Conservation (phyloP, 257 asterid species). For the Nicotiana obtusifolia region DNA sequence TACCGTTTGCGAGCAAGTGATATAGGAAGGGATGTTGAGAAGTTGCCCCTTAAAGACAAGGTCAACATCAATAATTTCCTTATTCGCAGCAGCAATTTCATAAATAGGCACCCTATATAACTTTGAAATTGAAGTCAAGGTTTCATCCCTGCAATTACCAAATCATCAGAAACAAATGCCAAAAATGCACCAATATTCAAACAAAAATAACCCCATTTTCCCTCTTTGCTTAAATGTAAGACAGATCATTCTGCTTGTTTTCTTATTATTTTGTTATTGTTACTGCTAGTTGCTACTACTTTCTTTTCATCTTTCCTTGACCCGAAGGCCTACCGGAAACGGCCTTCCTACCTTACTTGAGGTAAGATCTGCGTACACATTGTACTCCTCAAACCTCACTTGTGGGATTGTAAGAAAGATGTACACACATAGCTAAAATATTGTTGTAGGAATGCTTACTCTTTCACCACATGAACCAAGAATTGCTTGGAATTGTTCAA, state of each 20-base stretch:
- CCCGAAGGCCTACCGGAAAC: too few relatives aligned
- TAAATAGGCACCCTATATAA: conserved; percentile 37
- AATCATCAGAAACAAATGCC: conserved; percentile 11
- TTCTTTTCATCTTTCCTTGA: too few relatives aligned
- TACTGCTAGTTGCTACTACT: too few relatives aligned
- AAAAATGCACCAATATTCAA: conserved; percentile 4
- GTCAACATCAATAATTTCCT: conserved; percentile 33
- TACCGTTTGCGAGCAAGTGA: conserved; percentile 7
- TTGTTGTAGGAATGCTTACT: conserved; percentile 25
- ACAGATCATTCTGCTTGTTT: too few relatives aligned
- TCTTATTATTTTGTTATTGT: too few relatives aligned
- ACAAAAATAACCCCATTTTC: background rate
- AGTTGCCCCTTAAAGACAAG: conserved; percentile 29
- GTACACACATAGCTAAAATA: too few relatives aligned
- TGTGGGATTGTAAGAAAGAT: too few relatives aligned
- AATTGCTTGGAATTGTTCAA: conserved; percentile 21
- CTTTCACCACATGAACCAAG: conserved; percentile 53
- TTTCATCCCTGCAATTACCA: conserved; percentile 41
- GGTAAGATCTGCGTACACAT: too few relatives aligned
- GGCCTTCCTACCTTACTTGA: too few relatives aligned
- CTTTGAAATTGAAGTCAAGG: conserved; percentile 38
- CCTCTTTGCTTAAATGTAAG: background rate
- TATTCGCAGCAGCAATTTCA: conserved; percentile 43
- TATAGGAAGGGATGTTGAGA: conserved; percentile 17
- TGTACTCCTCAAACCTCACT: too few relatives aligned